Evolutionary conservation across 805 yeast species (phyloP).

Genomic region (Yamadazyma paraphyllophila): DNA sequence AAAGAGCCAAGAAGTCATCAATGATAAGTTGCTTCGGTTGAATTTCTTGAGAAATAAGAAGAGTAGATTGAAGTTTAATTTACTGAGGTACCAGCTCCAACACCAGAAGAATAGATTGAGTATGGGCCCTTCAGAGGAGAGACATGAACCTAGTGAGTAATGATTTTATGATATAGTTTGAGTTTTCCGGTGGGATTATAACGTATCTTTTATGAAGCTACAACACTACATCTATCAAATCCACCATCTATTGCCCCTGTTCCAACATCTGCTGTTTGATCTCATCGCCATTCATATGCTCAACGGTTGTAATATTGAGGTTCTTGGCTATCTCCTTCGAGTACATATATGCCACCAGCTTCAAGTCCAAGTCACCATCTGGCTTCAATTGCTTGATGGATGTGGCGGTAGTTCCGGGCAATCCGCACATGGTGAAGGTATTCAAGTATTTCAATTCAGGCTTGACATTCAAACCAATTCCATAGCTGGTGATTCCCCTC

Average conservation of each 20-base stretch:
- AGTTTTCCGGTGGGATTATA: too few relatives aligned
- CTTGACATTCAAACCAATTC: constrained; percentile 74
- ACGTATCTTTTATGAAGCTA: too few relatives aligned
- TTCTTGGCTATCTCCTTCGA: constrained; percentile 37
- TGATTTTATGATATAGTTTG: too few relatives aligned
- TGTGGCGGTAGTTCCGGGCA: constrained; percentile 51
- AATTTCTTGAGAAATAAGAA: constrained; percentile 41
- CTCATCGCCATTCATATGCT: constrained; percentile 34
- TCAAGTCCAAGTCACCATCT: constrained; percentile 11
- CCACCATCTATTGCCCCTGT: background rate
- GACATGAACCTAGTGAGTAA: background rate
- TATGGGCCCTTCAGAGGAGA: background rate
- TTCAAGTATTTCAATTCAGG: constrained; percentile 76
- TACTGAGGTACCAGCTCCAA: constrained; percentile 24
- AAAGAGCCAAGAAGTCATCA: constrained; percentile 18
- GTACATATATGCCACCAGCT: constrained; percentile 30
- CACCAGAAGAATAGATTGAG: constrained; percentile 13
- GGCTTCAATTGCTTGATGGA: constrained; percentile 26
- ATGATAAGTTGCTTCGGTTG: constrained; percentile 36
- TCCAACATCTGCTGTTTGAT: constrained; percentile 11
- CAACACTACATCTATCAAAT: too few relatives aligned
- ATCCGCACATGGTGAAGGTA: constrained; percentile 80
- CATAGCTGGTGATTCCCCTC: constrained; percentile 84
- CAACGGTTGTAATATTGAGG: constrained; percentile 31
- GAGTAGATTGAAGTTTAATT: constrained; percentile 42